A percentile compares a stretch with the other conserved stretches of the same genome.
These are phyloP conservation scores for Cadophora gregata DNA, from an alignment of 2,329 filamentous ascomycete species.

Conservation along the genomic window DNA sequence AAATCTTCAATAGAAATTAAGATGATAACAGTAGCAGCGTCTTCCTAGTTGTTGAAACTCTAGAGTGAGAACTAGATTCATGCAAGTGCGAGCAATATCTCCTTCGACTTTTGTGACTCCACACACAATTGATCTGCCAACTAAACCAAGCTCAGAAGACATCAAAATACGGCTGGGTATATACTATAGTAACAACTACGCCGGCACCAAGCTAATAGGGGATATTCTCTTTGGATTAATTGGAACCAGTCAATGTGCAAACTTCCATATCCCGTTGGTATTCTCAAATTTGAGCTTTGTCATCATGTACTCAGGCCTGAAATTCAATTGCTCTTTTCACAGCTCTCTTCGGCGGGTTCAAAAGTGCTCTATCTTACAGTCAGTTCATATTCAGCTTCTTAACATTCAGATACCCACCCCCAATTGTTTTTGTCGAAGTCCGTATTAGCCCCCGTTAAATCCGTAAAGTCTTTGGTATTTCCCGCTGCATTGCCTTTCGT, in stretches of 20 bases:
- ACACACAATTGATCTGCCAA: no score
- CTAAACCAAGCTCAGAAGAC: no score
- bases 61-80: no score
- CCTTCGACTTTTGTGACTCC: no score
- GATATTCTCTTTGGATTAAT: no score
- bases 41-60: no score
- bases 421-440: constrained; percentile 3
- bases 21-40: no score
- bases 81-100: no score
- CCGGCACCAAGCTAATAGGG: no score
- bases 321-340: not conserved
- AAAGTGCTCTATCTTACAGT: not conserved
- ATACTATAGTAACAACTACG: not conserved
- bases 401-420: not conserved
- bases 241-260: no score
- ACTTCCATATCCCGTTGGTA: not conserved
- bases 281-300: not conserved
- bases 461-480: constrained; percentile 60
- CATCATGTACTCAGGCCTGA: not conserved
- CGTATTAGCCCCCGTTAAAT: constrained; percentile 56
- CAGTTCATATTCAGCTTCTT: not conserved
- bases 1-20: no score
- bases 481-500: constrained; percentile 64
- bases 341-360: not conserved
- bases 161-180: no score